A percentile compares a stretch with the other conserved stretches of the same genome.
phyloP scores from a whole-genome alignment of 2,329 filamentous ascomycete genomes.

The Diatrype stigma region DNA sequence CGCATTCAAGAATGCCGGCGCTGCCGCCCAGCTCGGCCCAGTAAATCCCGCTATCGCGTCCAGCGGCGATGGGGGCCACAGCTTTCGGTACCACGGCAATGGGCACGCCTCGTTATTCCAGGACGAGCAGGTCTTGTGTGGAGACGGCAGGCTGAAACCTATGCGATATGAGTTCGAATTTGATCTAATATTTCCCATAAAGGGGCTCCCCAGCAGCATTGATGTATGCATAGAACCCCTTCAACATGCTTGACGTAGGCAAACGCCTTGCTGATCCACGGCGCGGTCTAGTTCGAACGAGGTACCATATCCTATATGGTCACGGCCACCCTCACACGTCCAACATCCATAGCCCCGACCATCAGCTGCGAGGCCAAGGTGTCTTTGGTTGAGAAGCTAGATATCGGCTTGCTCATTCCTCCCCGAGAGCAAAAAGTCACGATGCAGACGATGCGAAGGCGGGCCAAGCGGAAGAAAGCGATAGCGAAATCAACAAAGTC shows the following conservation, averaged over 20 bases:
- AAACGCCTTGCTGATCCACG: constrained; percentile 14
- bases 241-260: constrained; percentile 6
- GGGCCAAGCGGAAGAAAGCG: constrained; percentile 58
- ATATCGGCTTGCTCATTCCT: constrained; percentile 69
- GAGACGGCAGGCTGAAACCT: constrained; percentile 69
- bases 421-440: constrained; percentile 82
- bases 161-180: constrained; percentile 79
- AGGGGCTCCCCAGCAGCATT: constrained; percentile 82
- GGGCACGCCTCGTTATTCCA: constrained; percentile 78
- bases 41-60: constrained; percentile 38
- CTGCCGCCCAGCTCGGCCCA: constrained; percentile 44
- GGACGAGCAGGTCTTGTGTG: constrained; percentile 75
- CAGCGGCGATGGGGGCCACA: constrained; percentile 30
- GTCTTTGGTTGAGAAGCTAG: constrained; percentile 74
- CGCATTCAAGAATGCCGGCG: constrained; percentile 67
- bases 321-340: constrained; percentile 83
- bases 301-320: constrained; percentile 90
- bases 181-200: constrained; percentile 64
- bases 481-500: constrained; percentile 43
- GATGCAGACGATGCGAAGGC: constrained; percentile 77
- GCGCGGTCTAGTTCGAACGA: constrained; percentile 72
- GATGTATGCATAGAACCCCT: constrained; percentile 59
- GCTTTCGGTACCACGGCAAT: constrained; percentile 64
- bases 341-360: constrained; percentile 78
- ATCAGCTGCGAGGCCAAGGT: constrained; percentile 78